phyloP scores from a whole-genome alignment of 2,329 filamentous ascomycete species.

The Trichoderma gracile region DNA sequence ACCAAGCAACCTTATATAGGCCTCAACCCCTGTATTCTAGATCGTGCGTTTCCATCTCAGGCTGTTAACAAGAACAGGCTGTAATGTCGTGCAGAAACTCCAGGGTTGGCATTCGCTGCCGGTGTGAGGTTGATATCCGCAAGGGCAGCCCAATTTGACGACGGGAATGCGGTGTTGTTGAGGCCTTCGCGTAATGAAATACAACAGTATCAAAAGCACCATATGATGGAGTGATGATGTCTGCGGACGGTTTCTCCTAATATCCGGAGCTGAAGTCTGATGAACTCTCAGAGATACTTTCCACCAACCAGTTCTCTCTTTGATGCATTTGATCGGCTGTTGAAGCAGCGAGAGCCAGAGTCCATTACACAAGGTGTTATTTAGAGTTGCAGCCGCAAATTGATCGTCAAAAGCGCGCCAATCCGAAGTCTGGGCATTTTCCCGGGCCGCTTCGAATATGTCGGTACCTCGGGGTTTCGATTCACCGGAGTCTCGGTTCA shows the following conservation, averaged over 20 bases:
- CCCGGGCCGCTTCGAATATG: not conserved
- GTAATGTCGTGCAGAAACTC: not conserved
- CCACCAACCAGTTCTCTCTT: slow-evolving; percentile 13
- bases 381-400: slow-evolving; percentile 1
- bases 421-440: slow-evolving; percentile 12
- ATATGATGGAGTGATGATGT: not conserved
- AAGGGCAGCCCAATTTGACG: not conserved
- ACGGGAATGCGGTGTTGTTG: not conserved
- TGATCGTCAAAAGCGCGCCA: slow-evolving; percentile 17
- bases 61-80: slow-evolving; percentile 10
- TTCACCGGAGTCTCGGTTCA: not conserved
- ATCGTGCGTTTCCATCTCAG: not conserved
- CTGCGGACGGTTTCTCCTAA: not conserved
- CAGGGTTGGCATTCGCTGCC: not conserved
- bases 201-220: not conserved
- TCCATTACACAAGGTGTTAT: not conserved
- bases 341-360: not conserved
- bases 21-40: not conserved
- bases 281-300: not conserved
- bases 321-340: not conserved
- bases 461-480: slow-evolving; percentile 14
- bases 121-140: not conserved
- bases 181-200: not conserved
- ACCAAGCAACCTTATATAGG: not conserved
- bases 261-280: not conserved